These are phyloP conservation scores for Pneumocystis oryctolagi DNA, from an alignment of 1,139 yeast genomes.

Conservation along the genomic window DNA sequence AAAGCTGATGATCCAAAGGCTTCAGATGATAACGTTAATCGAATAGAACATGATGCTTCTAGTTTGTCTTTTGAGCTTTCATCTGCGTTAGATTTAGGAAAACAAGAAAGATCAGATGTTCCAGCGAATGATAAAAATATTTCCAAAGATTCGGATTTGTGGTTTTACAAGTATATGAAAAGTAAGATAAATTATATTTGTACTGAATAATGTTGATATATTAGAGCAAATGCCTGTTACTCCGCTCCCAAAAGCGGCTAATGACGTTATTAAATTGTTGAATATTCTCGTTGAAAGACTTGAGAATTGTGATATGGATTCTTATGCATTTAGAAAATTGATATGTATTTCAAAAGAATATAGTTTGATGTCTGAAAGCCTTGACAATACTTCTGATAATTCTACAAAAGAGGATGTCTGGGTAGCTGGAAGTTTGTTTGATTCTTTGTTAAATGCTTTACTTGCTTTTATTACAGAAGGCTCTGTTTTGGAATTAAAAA, in stretches of 20 bases:
- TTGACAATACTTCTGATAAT: not conserved
- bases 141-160: not conserved
- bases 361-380: not conserved
- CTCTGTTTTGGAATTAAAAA: slow-evolving; percentile 4
- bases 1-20: not conserved
- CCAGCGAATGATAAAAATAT: not conserved
- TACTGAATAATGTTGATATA: not conserved
- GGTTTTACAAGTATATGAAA: slow-evolving; percentile 11
- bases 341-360: slow-evolving; percentile 8
- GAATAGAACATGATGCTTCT: not conserved
- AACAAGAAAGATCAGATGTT: not conserved
- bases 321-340: slow-evolving; percentile 7
- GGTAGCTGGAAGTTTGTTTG: slow-evolving; percentile 9
- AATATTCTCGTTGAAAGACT: slow-evolving; percentile 2
- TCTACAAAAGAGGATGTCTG: slow-evolving; percentile 6
- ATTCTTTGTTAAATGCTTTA: slow-evolving; percentile 4
- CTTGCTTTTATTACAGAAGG: not conserved
- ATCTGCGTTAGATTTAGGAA: not conserved
- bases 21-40: not conserved
- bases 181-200: not conserved
- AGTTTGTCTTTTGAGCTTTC: not conserved
- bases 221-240: not conserved
- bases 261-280: slow-evolving; percentile 6
- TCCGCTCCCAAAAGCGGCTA: slow-evolving; percentile 6
- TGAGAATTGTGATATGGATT: slow-evolving; percentile 5